Evolutionary conservation across 129 eudicot genomes (phyloP), one percentile per base, ranked within the genome.

Genomic region (Cynara cardunculus): DNA sequence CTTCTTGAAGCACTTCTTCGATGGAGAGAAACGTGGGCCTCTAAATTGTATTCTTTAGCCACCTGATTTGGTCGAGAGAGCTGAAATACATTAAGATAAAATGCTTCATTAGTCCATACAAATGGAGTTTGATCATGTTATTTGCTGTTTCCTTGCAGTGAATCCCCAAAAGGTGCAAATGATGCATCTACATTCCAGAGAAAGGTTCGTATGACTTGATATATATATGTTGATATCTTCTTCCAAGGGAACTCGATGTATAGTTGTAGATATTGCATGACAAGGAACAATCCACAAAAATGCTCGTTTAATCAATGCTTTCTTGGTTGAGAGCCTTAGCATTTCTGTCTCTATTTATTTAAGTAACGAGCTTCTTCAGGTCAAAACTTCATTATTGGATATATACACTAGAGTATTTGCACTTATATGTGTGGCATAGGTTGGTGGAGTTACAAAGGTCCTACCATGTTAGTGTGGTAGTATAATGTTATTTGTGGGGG

Each of bases 151-250:
- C 78, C 71, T 80, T 88, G 91, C 97, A 95, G 99, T 84, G 99
- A 95, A 82, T 92, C 97, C 37, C 97, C 99, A 61, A 95, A 95
- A 87, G 97, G 97, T 78, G 99, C 94, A 72, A 89, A 95, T 85
- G 97, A 95, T 85, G 97, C 99, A 72, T 92, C 97, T 49, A 95
- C 99, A 56, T 95, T 95, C 87, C 99, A 95, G 74, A 92, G 97
- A 85, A 95, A 95, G 98, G 98, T 94, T 86, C 25, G 90, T 77
- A 76, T 39, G 56, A 79, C 59, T 69, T 75, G 39, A 74, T 49
- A 25, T 35, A 66, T 22, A 16, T 71, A 9, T 35, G 5, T 32
- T 31, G 34, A 24, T 21, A 37, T 61, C 41, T 28, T 66, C 25
- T 53, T 70, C 41, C 49, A 21, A 27, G 30, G 70, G 72, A 74